phyloP scores from a whole-genome alignment of 2,329 filamentous ascomycete species.

The Colletotrichum destructivum region DNA sequence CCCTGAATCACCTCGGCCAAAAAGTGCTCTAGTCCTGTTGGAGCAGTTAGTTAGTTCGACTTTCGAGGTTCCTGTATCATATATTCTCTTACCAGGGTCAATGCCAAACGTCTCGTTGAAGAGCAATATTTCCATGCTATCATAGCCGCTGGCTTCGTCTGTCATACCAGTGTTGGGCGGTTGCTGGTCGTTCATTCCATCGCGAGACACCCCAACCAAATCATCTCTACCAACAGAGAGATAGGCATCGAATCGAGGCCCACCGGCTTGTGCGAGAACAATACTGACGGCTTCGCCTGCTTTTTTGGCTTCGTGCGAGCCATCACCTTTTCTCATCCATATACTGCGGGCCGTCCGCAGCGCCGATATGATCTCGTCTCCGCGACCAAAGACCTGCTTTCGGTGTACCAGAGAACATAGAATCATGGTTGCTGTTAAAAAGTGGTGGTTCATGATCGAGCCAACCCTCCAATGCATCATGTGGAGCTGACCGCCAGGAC shows the following conservation, averaged over 20 bases:
- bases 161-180: not conserved
- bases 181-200: not conserved
- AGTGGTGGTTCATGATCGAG: conserved; percentile 44
- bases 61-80: accelerated
- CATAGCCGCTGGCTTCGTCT: not conserved
- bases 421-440: conserved; percentile 47
- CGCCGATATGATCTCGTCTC: conserved; percentile 10
- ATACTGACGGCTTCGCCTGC: conserved; percentile 20
- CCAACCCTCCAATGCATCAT: conserved; percentile 38
- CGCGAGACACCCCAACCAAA: not conserved
- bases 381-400: not conserved
- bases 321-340: not conserved
- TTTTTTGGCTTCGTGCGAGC: conserved; percentile 10
- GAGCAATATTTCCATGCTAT: not conserved
- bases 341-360: not conserved
- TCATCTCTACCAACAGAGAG: not conserved
- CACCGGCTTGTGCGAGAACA: conserved; percentile 27
- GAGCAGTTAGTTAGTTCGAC: not conserved
- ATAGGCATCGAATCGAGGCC: conserved; percentile 19
- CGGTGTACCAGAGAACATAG: conserved; percentile 38
- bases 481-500: conserved; percentile 44
- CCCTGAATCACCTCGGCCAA: not conserved
- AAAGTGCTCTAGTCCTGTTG: not conserved
- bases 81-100: not conserved
- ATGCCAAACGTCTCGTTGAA: not conserved